phyloP scores from a whole-genome alignment of 768 basidiomycete species.

The Xerocomus spinulosus region DNA sequence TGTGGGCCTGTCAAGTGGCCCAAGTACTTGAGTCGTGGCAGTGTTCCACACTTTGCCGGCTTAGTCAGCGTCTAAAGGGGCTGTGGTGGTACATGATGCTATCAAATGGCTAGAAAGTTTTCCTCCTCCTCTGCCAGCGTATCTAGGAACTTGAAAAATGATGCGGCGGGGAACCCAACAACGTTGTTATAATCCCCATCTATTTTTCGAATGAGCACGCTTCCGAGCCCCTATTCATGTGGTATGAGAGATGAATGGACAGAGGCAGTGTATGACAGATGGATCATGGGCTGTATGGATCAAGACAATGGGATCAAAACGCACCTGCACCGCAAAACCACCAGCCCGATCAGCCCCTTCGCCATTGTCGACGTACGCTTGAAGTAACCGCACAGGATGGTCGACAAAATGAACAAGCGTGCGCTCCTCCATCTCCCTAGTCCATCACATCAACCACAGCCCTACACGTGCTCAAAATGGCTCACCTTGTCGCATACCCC shows the following conservation, averaged over 20 bases:
- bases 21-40: not conserved
- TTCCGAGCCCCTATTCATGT: slow-evolving; percentile 64
- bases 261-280: not conserved
- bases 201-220: slow-evolving; percentile 74
- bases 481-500: slow-evolving; percentile 68
- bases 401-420: slow-evolving; percentile 75
- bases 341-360: slow-evolving; percentile 89
- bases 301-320: slow-evolving; percentile 10
- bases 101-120: slow-evolving; percentile 49
- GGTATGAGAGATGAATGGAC: not conserved
- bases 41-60: not conserved
- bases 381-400: slow-evolving; percentile 50
- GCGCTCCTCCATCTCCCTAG: slow-evolving; percentile 77
- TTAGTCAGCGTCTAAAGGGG: not conserved
- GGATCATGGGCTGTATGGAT: no score
- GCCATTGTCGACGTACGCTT: slow-evolving; percentile 79
- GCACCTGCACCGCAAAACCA: slow-evolving; percentile 90
- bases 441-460: not conserved
- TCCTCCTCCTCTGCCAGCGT: slow-evolving; percentile 68
- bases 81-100: not conserved
- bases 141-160: slow-evolving; percentile 74
- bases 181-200: slow-evolving; percentile 90
- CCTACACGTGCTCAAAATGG: not conserved
- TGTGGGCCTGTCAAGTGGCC: not conserved
- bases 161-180: slow-evolving; percentile 87